Percentiles rank a stretch among this genome's conserved stretches.
Conservation (phyloP, 768 basidiomycete species). For the Lactarius sp. region DNA sequence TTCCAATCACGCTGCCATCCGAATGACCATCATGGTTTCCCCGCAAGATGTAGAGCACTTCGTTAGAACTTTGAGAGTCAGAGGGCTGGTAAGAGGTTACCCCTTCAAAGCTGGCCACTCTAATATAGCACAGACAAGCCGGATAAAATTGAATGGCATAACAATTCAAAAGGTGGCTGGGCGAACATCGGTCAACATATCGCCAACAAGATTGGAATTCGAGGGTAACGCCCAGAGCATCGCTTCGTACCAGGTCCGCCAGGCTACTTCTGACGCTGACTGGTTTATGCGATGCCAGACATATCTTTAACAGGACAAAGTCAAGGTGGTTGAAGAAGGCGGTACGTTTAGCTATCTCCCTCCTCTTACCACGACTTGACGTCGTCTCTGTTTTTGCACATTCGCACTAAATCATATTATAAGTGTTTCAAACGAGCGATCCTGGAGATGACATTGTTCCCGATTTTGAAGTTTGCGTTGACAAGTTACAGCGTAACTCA, state of each 20-base stretch:
- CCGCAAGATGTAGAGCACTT: conserved; percentile 9
- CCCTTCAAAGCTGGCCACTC: neutral
- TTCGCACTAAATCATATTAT: neutral
- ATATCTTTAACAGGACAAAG: conserved; percentile 13
- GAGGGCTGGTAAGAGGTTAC: conserved; percentile 10
- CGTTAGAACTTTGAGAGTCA: conserved; percentile 5
- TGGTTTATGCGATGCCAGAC: conserved; percentile 4
- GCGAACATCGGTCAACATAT: conserved; percentile 18
- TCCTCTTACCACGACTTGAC: conserved; percentile 19
- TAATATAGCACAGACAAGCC: conserved; percentile 2
- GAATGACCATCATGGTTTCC: conserved; percentile 8
- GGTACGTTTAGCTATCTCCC: conserved; percentile 7
- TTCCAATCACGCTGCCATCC: neutral
- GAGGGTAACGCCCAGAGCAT: neutral
- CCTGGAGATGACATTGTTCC: conserved; percentile 24
- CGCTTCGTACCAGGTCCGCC: conserved; percentile 23
- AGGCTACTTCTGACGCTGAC: conserved; percentile 15
- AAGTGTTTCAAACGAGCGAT: conserved; percentile 23
- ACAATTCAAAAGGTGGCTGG: neutral
- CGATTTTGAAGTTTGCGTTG: conserved; percentile 8
- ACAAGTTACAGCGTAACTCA: conserved; percentile 3
- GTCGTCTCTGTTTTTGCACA: conserved; percentile 9
- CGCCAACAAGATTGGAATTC: conserved; percentile 25
- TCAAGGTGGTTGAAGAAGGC: conserved; percentile 22
- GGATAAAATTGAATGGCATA: conserved; percentile 16